Conservation (phyloP, 345 rosid genomes). For the Pelargonium nanum region DNA sequence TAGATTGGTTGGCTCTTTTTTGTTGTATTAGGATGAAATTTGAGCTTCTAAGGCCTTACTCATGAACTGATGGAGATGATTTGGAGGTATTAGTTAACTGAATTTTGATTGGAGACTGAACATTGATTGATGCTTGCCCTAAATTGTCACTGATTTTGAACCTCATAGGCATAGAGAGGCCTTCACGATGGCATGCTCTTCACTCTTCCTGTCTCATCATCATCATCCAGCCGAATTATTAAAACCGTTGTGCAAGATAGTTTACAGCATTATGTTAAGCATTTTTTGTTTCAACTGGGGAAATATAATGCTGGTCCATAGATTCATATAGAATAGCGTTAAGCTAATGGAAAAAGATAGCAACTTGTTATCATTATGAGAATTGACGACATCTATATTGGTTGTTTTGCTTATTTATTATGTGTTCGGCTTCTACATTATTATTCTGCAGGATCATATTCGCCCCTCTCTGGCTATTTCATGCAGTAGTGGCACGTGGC, state of each 20-base stretch:
- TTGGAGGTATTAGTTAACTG: no score
- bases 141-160: no score
- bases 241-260: neutral
- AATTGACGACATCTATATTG: neutral
- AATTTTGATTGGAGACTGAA: no score
- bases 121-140: no score
- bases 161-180: no score
- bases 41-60: neutral
- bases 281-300: no score
- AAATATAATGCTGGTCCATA: no score
- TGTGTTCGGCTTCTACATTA: no score
- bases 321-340: neutral
- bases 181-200: no score
- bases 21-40: neutral
- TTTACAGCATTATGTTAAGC: neutral
- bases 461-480: slow-evolving; percentile 76
- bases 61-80: neutral
- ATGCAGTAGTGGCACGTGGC: slow-evolving; percentile 69
- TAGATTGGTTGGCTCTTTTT: neutral
- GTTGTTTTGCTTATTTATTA: neutral
- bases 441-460: slow-evolving; percentile 51
- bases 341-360: neutral
- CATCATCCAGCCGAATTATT: neutral
- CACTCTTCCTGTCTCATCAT: neutral
- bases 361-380: neutral